Evolutionary conservation across 805 yeast species (phyloP), one percentile per base, ranked within the genome.

Genomic region (Hemisphaericaspora nanyangensis): DNA sequence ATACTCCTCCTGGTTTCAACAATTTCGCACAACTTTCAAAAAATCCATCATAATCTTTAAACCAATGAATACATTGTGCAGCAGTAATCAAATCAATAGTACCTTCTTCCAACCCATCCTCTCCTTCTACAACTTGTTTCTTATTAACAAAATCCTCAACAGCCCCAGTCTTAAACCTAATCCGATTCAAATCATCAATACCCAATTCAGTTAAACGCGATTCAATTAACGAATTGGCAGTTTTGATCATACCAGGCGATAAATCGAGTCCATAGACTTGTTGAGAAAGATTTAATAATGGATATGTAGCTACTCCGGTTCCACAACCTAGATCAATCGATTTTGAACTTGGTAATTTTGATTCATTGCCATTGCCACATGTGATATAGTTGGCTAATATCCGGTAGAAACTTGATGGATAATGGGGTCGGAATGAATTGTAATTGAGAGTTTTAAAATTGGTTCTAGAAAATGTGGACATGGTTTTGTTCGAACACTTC

Each of bases 251-350:
- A 28, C 52, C 58, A 3, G 61, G 48, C 1, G 80, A 74, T 29
- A 70, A 50, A 48, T 77, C 82, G 3, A 74, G 51, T 1, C 78
- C 78, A 12, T 60, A 50, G 5, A 72, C 72, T 15, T 57, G 52
- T 1, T 66, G 49, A 24, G 72, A 55, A 15, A 67, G 38, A 29
- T 60, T 55, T 18, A 72, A 55, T 35, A 76, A 49, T 3, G 77
- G 77, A 35, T 65, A 58, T 1, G 74, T 63, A 0, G 76, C 77
- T 18, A 69, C 71, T 0, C 80, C 82, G 1, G 80, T 73, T 0
- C 80, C 81, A 46, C 79, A 72, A 0, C 82, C 81, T 31, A 74
- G 49, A 50, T 60, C 63, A 52, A 61, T 55, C 7, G 79, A 48
- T 5, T 44, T 46, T 3, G 40, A 34, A 4, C 56, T 44, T 4